A percentile compares a stretch with the other conserved stretches of the same genome.
phyloP scores from a whole-genome alignment of 2,329 filamentous ascomycete species.

The Trichophyton simii region DNA sequence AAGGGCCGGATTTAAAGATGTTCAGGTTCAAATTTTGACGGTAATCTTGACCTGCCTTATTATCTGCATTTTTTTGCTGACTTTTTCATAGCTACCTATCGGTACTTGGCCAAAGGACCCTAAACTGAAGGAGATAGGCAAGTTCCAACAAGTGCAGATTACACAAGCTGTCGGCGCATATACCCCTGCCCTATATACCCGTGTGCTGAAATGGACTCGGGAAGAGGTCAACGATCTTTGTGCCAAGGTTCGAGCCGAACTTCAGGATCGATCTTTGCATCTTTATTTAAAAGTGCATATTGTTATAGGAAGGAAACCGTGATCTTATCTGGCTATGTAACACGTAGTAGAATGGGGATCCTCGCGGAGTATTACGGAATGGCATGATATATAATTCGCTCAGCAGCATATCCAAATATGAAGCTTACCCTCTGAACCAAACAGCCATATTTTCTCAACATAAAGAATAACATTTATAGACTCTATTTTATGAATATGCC shows the following conservation, averaged over 20 bases:
- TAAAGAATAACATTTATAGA: background rate
- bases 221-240: slow-evolving; percentile 8
- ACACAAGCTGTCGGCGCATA: slow-evolving; percentile 13
- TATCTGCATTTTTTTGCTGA: background rate
- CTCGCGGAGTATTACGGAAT: background rate
- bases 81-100: slow-evolving; percentile 11
- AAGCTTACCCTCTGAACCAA: too few species aligned
- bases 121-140: slow-evolving; percentile 11
- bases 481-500: background rate
- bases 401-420: background rate
- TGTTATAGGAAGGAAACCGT: slow-evolving; percentile 6
- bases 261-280: slow-evolving; percentile 9
- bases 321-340: background rate
- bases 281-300: slow-evolving; percentile 11
- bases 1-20: slow-evolving; percentile 43
- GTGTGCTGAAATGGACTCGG: slow-evolving; percentile 7
- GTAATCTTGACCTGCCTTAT: background rate
- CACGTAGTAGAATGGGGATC: background rate
- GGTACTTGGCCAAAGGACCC: slow-evolving; percentile 14
- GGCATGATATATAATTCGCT: background rate
- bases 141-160: slow-evolving; percentile 11
- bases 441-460: background rate
- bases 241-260: slow-evolving; percentile 5
- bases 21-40: slow-evolving; percentile 19
- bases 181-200: slow-evolving; percentile 14